Evolutionary conservation across 805 yeast species (phyloP).

Genomic region (Kodamaea fukazawae): DNA sequence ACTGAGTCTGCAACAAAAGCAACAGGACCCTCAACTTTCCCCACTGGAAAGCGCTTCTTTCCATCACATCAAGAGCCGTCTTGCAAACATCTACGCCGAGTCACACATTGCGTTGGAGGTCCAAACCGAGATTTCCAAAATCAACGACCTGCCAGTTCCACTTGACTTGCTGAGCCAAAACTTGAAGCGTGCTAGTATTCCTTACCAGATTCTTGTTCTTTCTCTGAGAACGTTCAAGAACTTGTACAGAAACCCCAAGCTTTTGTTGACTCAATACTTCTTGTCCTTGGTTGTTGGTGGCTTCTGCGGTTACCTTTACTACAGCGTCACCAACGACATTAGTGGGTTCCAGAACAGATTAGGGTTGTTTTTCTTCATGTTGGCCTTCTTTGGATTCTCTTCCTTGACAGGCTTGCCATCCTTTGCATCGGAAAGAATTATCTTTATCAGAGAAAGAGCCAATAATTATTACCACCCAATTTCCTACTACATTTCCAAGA

Average conservation of each 20-base stretch:
- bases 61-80: slow-evolving; percentile 20
- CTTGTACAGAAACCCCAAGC: slow-evolving; percentile 85
- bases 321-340: slow-evolving; percentile 79
- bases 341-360: slow-evolving; percentile 95
- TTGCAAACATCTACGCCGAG: slow-evolving; percentile 35
- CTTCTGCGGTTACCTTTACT: slow-evolving; percentile 84
- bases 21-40: background rate
- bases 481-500: slow-evolving; percentile 81
- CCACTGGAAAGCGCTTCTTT: background rate
- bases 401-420: slow-evolving; percentile 89
- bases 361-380: slow-evolving; percentile 86
- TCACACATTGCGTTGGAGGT: slow-evolving; percentile 42
- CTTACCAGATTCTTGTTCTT: slow-evolving; percentile 67
- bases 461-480: slow-evolving; percentile 89
- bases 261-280: slow-evolving; percentile 80
- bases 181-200: slow-evolving; percentile 52
- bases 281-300: slow-evolving; percentile 74
- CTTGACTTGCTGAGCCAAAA: slow-evolving; percentile 32
- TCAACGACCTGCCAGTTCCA: slow-evolving; percentile 22
- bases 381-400: slow-evolving; percentile 91
- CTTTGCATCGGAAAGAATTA: slow-evolving; percentile 82
- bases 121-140: slow-evolving; percentile 33
- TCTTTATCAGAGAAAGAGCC: slow-evolving; percentile 89
- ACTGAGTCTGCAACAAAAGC: background rate
- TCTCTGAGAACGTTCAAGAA: slow-evolving; percentile 89